Conservation (phyloP, 2,329 filamentous ascomycete species). For the Pseudogymnoascus sp. region DNA sequence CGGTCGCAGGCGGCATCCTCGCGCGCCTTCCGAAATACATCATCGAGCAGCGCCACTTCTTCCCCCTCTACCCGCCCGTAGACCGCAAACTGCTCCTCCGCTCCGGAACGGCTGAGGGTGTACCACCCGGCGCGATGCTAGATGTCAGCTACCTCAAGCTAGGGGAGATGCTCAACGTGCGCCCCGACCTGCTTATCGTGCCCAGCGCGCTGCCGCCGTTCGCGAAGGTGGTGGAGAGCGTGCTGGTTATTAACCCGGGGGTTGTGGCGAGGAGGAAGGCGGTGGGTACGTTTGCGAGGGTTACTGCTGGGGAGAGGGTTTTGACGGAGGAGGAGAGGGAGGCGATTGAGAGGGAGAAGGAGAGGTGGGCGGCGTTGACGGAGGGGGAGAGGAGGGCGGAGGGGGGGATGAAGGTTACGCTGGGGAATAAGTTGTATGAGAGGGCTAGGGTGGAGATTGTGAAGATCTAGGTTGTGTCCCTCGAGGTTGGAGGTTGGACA, state of each 20-base stretch:
- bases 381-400: constrained; percentile 51
- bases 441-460: constrained; percentile 80
- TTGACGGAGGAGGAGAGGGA: constrained; percentile 50
- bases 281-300: constrained; percentile 74
- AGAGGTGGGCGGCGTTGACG: too few species aligned
- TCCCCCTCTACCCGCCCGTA: constrained; percentile 77
- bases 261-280: constrained; percentile 75
- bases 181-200: constrained; percentile 75
- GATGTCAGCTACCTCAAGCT: constrained; percentile 80
- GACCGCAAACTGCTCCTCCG: constrained; percentile 59
- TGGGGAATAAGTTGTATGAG: constrained; percentile 74
- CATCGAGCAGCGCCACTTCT: constrained; percentile 85
- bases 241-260: constrained; percentile 85
- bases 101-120: constrained; percentile 49
- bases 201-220: constrained; percentile 80
- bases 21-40: constrained; percentile 67
- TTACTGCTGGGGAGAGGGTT: constrained; percentile 62
- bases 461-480: too few species aligned
- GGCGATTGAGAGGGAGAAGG: too few species aligned
- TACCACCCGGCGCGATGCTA: constrained; percentile 66
- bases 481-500: too few species aligned
- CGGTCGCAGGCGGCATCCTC: constrained; percentile 34
- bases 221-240: constrained; percentile 84
- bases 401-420: constrained; percentile 51
- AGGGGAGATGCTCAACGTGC: constrained; percentile 80